Percentiles rank a stretch among this genome's conserved stretches.
These are phyloP conservation scores for Fraxinus pennsylvanica DNA, from an alignment of 257 asterid genomes.

Conservation along the genomic window DNA sequence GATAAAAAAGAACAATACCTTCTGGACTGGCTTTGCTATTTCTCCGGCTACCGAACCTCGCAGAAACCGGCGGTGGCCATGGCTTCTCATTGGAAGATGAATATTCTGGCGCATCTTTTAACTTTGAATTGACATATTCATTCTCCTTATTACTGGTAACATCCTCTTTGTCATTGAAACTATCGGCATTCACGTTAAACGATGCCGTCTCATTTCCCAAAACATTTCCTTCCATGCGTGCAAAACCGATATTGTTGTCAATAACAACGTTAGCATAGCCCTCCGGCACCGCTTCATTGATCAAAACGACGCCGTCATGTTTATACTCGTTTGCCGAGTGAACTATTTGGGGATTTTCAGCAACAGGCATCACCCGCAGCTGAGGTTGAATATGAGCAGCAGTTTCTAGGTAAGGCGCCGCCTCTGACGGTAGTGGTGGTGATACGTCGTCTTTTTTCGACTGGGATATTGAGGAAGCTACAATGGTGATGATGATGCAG, in stretches of 20 bases:
- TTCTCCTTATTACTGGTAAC: constrained; percentile 40
- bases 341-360: constrained; percentile 3
- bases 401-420: constrained; percentile 3
- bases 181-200: constrained; percentile 16
- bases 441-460: constrained; percentile 35
- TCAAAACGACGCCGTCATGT: constrained; percentile 32
- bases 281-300: constrained; percentile 18
- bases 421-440: constrained; percentile 6
- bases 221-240: constrained; percentile 11
- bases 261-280: constrained; percentile 20
- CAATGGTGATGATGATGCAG: constrained; percentile 75
- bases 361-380: neutral
- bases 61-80: neutral
- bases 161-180: constrained; percentile 26
- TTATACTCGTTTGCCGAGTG: constrained; percentile 22
- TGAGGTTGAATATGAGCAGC: neutral
- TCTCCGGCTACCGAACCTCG: neutral
- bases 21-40: neutral
- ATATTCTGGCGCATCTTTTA: constrained; percentile 28
- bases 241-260: neutral
- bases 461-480: constrained; percentile 73
- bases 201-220: constrained; percentile 15
- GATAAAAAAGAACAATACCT: neutral
- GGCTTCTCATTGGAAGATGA: neutral
- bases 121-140: constrained; percentile 35